Base-by-base conservation (phyloP, 768 basidiomycete genomes). In the Butyriboletus loyo region DNA sequence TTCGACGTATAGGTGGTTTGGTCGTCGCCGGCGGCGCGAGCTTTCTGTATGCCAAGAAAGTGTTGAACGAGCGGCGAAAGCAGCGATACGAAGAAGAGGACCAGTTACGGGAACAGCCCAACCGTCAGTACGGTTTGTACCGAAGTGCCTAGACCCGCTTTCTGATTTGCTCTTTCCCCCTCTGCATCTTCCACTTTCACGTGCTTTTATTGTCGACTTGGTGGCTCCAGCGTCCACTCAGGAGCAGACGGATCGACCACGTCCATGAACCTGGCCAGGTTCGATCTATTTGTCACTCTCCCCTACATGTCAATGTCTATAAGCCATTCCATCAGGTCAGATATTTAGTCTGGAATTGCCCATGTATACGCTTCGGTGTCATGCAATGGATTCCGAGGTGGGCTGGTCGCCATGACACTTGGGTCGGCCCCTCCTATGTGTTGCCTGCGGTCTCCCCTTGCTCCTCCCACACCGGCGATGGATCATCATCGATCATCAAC, bases 21-120 rank as follows among this genome's bases (percentile, higher is more conserved):
- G 62, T 66, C 46, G 53, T 69, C 27, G 57, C 56, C 4, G 68
- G 61, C 10, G 68, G 68, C 15, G 65, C 56, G 0, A 60, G 68
- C 39, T 69, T 69, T 52, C 43, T 69, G 35, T 68, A 64, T 24
- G 68, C 66, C 49, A 69, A 69, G 47, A 68, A 52, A 15, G 49
- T 69, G 24, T 51, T 69, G 57, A 56, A 39, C 7, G 55, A 62
- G 13, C 64, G 69, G 34, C 60, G 68, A 45, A 55, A 60, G 45
- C 67, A 49, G 27, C 59, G 30, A 11, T 49, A 57, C 48, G 57
- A 59, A 11, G 52, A 68, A 21, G 52, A 56, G 28, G 59, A 59
- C 45, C 61, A 32, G 30, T 5, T 52, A 27, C 52, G 36, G 21
- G 66, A 59, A 46, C 57, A 45, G 9, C 19, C 27, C n/a, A 21